Base-by-base conservation (phyloP, 2,329 filamentous ascomycete species). In the Talaromyces sp. region DNA sequence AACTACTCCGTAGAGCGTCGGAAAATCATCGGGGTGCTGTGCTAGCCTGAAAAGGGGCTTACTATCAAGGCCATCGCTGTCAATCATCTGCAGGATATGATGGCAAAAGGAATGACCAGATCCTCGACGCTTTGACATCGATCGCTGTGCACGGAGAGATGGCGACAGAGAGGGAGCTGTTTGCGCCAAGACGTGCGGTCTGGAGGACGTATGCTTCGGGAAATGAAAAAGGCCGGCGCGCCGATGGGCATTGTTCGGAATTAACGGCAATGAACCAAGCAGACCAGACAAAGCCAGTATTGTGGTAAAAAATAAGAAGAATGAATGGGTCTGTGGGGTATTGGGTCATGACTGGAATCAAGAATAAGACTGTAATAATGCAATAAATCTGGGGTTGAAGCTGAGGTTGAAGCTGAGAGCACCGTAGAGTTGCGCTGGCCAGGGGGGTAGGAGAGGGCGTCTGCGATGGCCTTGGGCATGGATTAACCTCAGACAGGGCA, bases 31-130 rank as follows among this genome's bases (percentile, higher is more conserved):
- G 5, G 27, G 25, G 40, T 22, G 29, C 29, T 7, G 47, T 58
- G 34, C 49, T 61, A 65, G 38, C 64, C 58, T 47, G 49, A 65
- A 65, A 45, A 49, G 64, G 58, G 22, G 54, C 22, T 38, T 61
- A 62, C 58, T 61, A 45, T 58, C 63, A 38, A 8, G 53, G 31
- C 11, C 31, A 36, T 25, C 31, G 22, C 11, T 40, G 34, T 47
- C 62, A 49, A 64, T 59, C 43, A 43, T 25, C 27, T 54, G 51
- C 51, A 56, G 29, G 19, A 15, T 38, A 56, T 25, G 53, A 56
- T 19, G 25, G 53, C 53, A 56, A 56, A 36, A 56, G 53, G 10
- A 56, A 36, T 25, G 31, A 17, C 31, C 31, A 22, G 53, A 56
- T 56, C 10, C 53, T 56, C 51, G 53, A 56, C 53, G 59, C 59